Conservation (phyloP, 345 rosid genomes). For the Erysimum cheiranthoides region DNA sequence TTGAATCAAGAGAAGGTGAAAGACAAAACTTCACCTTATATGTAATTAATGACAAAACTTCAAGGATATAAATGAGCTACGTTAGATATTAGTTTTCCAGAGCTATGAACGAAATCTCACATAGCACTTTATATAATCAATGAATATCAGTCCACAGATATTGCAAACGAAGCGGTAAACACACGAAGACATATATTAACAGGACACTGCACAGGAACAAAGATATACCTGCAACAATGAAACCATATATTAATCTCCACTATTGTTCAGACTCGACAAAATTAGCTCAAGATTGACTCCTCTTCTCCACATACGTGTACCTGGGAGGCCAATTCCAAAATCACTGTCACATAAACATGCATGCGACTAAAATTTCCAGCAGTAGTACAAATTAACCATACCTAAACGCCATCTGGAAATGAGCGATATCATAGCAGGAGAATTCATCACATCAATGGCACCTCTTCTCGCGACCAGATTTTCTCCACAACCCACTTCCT, state of each 20-base stretch:
- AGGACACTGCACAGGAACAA: slow-evolving; percentile 23
- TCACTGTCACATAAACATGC: slow-evolving; percentile 36
- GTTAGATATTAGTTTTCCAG: not conserved
- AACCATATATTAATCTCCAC: slow-evolving; percentile 65
- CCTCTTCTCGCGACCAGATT: slow-evolving; percentile 53
- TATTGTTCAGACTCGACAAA: slow-evolving; percentile 93
- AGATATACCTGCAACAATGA: slow-evolving; percentile 75
- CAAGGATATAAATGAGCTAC: slow-evolving; percentile 23
- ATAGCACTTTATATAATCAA: slow-evolving; percentile 1
- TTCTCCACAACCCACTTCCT: slow-evolving; percentile 46
- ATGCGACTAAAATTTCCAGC: not conserved
- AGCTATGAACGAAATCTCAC: not conserved
- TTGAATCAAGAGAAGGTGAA: slow-evolving; percentile 24
- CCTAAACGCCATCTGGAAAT: slow-evolving; percentile 93
- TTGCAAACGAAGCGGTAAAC: slow-evolving; percentile 9
- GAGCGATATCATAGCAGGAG: slow-evolving; percentile 61
- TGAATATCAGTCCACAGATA: not conserved
- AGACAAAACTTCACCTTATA: slow-evolving; percentile 1
- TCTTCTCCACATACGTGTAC: slow-evolving; percentile 99
- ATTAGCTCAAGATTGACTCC: slow-evolving; percentile 98
- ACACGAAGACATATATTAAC: slow-evolving; percentile 5
- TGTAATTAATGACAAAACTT: not conserved
- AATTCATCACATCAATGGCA: slow-evolving; percentile 57
- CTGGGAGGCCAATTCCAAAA: slow-evolving; percentile 53
- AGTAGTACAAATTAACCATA: slow-evolving; percentile 43